A percentile compares a stretch with the other conserved stretches of the same genome.
These are phyloP conservation scores for Vaccinium macrocarpon DNA, from an alignment of 148 eudicot species.

Conservation along the genomic window DNA sequence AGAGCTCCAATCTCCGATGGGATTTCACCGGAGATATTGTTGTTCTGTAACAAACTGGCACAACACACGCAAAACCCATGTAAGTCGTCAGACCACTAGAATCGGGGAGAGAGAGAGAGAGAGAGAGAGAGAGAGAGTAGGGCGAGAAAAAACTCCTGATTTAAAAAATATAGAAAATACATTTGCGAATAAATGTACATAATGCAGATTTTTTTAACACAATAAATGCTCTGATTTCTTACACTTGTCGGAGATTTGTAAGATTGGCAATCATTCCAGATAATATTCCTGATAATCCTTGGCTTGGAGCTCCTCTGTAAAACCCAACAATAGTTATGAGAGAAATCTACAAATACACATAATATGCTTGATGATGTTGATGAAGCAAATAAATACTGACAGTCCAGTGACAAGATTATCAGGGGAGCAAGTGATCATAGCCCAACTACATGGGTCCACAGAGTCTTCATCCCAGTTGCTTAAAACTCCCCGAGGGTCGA, in stretches of 20 bases:
- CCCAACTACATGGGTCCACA: constrained; percentile 98
- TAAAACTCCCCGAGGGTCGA: constrained; percentile 75
- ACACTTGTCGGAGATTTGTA: constrained; percentile 88
- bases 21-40: constrained; percentile 80
- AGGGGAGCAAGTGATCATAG: constrained; percentile 90
- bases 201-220: neutral
- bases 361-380: neutral
- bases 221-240: constrained; percentile 22
- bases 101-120: neutral
- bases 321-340: neutral
- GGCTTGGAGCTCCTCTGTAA: constrained; percentile 92
- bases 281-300: constrained; percentile 75
- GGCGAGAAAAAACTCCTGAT: neutral
- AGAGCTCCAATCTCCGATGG: constrained; percentile 72
- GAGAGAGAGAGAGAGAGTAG: neutral
- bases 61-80: constrained; percentile 10
- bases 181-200: neutral
- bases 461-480: constrained; percentile 95
- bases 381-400: constrained; percentile 34
- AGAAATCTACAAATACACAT: neutral
- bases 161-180: no score
- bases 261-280: constrained; percentile 71
- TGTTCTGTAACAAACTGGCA: constrained; percentile 75
- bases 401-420: constrained; percentile 72
- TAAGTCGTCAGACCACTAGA: neutral